Percentiles rank a stretch among this genome's conserved stretches.
Evolutionary conservation across 495 filamentous ascomycete genomes (phyloP).

Genomic region (Aspergillus kassunensis): DNA sequence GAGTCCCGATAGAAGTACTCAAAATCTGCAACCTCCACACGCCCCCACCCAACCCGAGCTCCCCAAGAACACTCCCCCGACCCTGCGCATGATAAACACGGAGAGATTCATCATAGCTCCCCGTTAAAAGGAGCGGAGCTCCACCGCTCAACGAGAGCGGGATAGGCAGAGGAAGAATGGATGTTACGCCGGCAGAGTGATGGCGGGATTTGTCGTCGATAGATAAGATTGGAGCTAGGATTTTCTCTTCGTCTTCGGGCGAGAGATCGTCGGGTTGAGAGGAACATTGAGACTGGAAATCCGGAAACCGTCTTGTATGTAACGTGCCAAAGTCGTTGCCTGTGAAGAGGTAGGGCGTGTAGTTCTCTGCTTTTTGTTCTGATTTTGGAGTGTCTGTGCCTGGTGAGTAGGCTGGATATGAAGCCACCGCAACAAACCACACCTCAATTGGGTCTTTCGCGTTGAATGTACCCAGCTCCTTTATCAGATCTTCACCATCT

Average conservation of each 20-base stretch:
- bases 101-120: conserved; percentile 87
- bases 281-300: too few relatives aligned
- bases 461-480: conserved; percentile 26
- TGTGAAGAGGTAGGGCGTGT: conserved; percentile 34
- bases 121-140: conserved; percentile 65
- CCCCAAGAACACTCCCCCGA: conserved; percentile 46
- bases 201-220: conserved; percentile 38
- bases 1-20: conserved; percentile 11
- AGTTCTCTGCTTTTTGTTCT: not conserved
- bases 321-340: conserved; percentile 34
- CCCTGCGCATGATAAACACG: conserved; percentile 54
- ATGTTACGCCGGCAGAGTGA: conserved; percentile 83
- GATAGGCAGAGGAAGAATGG: conserved; percentile 66
- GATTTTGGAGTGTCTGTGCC: conserved; percentile 8
- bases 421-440: conserved; percentile 42
- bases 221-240: conserved; percentile 21
- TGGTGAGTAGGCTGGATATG: not conserved
- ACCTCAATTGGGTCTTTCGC: conserved; percentile 41
- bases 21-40: conserved; percentile 83
- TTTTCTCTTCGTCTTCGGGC: conserved; percentile 13
- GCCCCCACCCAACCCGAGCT: conserved; percentile 72
- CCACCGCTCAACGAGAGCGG: conserved; percentile 21
- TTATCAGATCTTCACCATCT: conserved; percentile 3
- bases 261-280: conserved; percentile 5
- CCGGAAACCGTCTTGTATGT: conserved; percentile 29